Evolutionary conservation across 1,284 basidiomycete species (phyloP).

Genomic region (Ceratobasidium papillatum): DNA sequence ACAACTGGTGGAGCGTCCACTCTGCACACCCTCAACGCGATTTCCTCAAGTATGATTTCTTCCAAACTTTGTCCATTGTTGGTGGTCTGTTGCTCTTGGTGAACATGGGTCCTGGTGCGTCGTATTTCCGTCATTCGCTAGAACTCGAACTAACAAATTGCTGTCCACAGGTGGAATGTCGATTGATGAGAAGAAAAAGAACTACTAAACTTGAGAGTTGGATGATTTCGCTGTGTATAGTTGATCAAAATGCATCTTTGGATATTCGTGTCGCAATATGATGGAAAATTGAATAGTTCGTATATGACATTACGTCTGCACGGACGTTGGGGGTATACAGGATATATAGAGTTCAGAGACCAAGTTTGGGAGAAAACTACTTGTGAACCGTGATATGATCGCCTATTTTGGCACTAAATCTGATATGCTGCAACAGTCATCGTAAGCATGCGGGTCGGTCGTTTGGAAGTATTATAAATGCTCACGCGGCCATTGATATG

Average conservation of each 20-base stretch:
- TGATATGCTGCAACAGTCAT: slow-evolving; percentile 6
- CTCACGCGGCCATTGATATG: slow-evolving; percentile 41
- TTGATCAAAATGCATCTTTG: slow-evolving; percentile 17
- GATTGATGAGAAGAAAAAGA: slow-evolving; percentile 99
- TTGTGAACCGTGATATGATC: slow-evolving; percentile 42
- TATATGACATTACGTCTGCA: not conserved
- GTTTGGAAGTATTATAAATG: not conserved
- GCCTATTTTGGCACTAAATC: slow-evolving; percentile 38
- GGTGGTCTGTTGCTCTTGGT: slow-evolving; percentile 96
- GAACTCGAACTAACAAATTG: not conserved
- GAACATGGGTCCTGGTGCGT: slow-evolving; percentile 92
- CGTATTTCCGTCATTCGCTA: not conserved
- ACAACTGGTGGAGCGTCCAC: slow-evolving; percentile 99
- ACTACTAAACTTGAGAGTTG: slow-evolving; percentile 54
- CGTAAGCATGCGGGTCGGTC: not conserved
- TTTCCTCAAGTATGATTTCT: slow-evolving; percentile 97
- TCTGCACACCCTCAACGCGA: slow-evolving; percentile 93
- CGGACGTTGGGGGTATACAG: not conserved
- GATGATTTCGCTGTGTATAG: not conserved
- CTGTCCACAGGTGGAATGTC: slow-evolving; percentile 81
- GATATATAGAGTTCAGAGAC: not conserved
- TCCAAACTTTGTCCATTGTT: slow-evolving; percentile 96
- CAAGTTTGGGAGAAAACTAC: not conserved
- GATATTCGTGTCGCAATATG: not conserved
- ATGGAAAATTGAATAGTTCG: not conserved